Conservation (phyloP, 495 filamentous ascomycete genomes). For the Podospora appendiculata region DNA sequence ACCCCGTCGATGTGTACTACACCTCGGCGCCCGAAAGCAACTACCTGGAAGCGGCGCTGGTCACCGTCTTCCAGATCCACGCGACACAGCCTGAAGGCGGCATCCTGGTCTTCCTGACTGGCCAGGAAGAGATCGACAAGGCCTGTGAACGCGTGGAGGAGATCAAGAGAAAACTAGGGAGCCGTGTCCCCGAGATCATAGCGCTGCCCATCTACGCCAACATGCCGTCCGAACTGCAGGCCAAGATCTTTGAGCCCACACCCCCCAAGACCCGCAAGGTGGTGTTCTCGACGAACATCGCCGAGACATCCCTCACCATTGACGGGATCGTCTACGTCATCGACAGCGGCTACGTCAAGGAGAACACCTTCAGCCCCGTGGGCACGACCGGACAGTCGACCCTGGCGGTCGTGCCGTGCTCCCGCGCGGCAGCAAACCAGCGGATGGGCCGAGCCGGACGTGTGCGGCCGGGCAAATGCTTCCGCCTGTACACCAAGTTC, state of each 20-base stretch:
- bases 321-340: slow-evolving; percentile 90
- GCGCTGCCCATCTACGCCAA: slow-evolving; percentile 88
- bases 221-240: slow-evolving; percentile 75
- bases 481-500: slow-evolving; percentile 91
- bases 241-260: slow-evolving; percentile 86
- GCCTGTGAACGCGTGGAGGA: slow-evolving; percentile 75
- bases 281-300: slow-evolving; percentile 84
- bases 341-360: slow-evolving; percentile 88
- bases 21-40: slow-evolving; percentile 90
- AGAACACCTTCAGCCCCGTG: slow-evolving; percentile 83
- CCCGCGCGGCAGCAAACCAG: slow-evolving; percentile 90
- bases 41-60: slow-evolving; percentile 85
- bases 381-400: slow-evolving; percentile 81
- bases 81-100: slow-evolving; percentile 79
- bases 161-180: slow-evolving; percentile 72
- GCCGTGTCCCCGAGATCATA: slow-evolving; percentile 76
- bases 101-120: slow-evolving; percentile 85
- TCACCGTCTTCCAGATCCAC: slow-evolving; percentile 95
- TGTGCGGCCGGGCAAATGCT: slow-evolving; percentile 89
- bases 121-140: slow-evolving; percentile 85
- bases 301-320: slow-evolving; percentile 82
- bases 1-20: slow-evolving; percentile 89
- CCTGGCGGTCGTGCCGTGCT: slow-evolving; percentile 84
- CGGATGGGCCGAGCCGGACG: slow-evolving; percentile 87
- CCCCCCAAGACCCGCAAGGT: slow-evolving; percentile 75